Evolutionary conservation across 2,329 filamentous ascomycete species (phyloP).

Genomic region (Aureobasidium sp.): DNA sequence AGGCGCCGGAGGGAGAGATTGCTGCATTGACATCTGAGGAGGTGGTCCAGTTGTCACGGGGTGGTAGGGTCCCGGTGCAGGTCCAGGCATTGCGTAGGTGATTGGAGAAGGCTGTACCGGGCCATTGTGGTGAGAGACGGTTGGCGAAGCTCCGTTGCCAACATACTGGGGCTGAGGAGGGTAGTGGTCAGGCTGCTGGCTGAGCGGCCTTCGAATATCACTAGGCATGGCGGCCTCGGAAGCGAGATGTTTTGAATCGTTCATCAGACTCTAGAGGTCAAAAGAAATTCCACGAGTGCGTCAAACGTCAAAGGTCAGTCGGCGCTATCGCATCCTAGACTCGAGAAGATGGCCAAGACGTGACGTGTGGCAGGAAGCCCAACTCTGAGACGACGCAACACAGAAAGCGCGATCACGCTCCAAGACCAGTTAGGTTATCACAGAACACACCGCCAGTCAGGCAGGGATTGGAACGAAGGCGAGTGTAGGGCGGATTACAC

Average conservation of each 20-base stretch:
- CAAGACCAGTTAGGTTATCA: background rate
- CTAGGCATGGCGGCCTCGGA: slow-evolving; percentile 12
- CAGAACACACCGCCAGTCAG: slow-evolving; percentile 9
- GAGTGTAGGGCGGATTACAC: slow-evolving; percentile 1
- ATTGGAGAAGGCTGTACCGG: slow-evolving; percentile 13
- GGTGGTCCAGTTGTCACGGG: slow-evolving; percentile 2
- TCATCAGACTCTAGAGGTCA: slow-evolving; percentile 3
- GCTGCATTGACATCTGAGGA: slow-evolving; percentile 1
- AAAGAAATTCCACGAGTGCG: background rate
- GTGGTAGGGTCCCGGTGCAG: slow-evolving; percentile 1
- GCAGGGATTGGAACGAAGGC: background rate
- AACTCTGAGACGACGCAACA: slow-evolving; percentile 6
- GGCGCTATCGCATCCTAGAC: background rate
- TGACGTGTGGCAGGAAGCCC: slow-evolving; percentile 11
- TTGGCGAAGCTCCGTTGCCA: slow-evolving; percentile 12
- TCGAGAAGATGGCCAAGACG: background rate
- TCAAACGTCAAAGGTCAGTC: background rate
- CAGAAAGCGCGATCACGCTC: slow-evolving; percentile 3
- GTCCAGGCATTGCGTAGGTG: slow-evolving; percentile 6
- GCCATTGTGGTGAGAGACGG: slow-evolving; percentile 6
- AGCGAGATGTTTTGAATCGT: slow-evolving; percentile 9
- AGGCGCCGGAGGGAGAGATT: slow-evolving; percentile 9
- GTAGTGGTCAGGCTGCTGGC: slow-evolving; percentile 15
- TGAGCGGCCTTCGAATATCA: background rate
- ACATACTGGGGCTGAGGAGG: slow-evolving; percentile 6